A percentile compares a stretch with the other conserved stretches of the same genome.
Evolutionary conservation across 2,329 filamentous ascomycete species (phyloP).

Genomic region (Colletotrichum euphorbiae): DNA sequence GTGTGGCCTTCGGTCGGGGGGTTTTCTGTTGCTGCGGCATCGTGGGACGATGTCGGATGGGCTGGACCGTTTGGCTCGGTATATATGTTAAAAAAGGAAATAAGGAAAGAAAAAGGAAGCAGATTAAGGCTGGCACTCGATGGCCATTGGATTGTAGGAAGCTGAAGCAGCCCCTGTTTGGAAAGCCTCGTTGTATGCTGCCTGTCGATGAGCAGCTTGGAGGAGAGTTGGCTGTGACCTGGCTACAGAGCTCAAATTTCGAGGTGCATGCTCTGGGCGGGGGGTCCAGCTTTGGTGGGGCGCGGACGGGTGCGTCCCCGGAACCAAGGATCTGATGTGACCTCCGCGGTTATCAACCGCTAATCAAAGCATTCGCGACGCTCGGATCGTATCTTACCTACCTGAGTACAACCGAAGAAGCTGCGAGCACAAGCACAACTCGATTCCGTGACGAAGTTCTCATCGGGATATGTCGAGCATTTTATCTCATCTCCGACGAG

Average conservation of each 20-base stretch:
- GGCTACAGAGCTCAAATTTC: slow-evolving; percentile 36
- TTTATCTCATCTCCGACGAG: no score
- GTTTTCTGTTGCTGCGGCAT: slow-evolving; percentile 38
- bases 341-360: slow-evolving; percentile 1
- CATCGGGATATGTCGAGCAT: no score
- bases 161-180: slow-evolving; percentile 33
- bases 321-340: slow-evolving; percentile 25
- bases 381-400: slow-evolving; percentile 13
- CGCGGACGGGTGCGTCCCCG: slow-evolving; percentile 13
- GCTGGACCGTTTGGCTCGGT: slow-evolving; percentile 22
- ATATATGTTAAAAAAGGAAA: slow-evolving; percentile 25
- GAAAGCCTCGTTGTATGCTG: slow-evolving; percentile 17
- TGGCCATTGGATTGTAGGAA: slow-evolving; percentile 34
- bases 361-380: no score
- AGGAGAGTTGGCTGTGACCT: slow-evolving; percentile 4
- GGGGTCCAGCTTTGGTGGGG: slow-evolving; percentile 36
- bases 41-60: slow-evolving; percentile 8
- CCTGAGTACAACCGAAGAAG: not conserved
- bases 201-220: slow-evolving; percentile 19
- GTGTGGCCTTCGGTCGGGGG: slow-evolving; percentile 25
- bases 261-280: slow-evolving; percentile 25
- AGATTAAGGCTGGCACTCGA: slow-evolving; percentile 31
- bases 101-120: slow-evolving; percentile 26
- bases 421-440: no score
- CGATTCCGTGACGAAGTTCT: no score